Conservation (phyloP, 306 rosid species). For the Albizia julibrissin region DNA sequence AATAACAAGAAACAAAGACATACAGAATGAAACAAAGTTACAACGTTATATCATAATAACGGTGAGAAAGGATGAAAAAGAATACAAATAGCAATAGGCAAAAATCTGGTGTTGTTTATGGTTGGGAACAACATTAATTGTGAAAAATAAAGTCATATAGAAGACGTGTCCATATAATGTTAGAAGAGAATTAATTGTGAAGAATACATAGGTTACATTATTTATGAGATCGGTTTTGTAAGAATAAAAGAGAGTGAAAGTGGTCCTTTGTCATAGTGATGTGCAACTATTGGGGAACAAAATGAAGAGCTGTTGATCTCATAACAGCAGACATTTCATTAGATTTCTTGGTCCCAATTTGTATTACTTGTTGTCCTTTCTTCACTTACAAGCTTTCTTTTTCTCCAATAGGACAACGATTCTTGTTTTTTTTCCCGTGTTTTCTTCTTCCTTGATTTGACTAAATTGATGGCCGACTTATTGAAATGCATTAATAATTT, state of each 20-base stretch:
- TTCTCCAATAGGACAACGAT: neutral
- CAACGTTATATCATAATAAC: too few relatives aligned
- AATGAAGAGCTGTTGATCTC: slow-evolving; percentile 27
- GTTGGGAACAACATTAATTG: too few relatives aligned
- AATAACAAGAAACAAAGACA: too few relatives aligned
- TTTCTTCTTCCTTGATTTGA: neutral
- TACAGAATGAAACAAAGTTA: too few relatives aligned
- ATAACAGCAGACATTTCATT: slow-evolving; percentile 22
- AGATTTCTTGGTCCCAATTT: slow-evolving; percentile 28
- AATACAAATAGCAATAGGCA: too few relatives aligned
- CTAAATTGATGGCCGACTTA: too few relatives aligned
- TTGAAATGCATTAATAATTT: neutral
- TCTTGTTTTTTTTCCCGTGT: neutral
- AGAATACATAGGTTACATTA: too few relatives aligned
- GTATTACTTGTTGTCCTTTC: neutral
- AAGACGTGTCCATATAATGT: too few relatives aligned
- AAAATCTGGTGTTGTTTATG: too few relatives aligned
- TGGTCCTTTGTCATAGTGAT: slow-evolving; percentile 6
- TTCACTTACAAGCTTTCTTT: neutral
- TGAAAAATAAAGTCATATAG: too few relatives aligned
- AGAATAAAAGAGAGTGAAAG: slow-evolving; percentile 10
- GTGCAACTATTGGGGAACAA: neutral
- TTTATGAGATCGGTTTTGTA: neutral
- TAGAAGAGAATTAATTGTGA: neutral
- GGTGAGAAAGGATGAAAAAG: too few relatives aligned